Percentiles rank a stretch among this genome's conserved stretches.
Evolutionary conservation across 2,329 filamentous ascomycete species (phyloP).

Genomic region (Stagonosporopsis chrysanthemi): DNA sequence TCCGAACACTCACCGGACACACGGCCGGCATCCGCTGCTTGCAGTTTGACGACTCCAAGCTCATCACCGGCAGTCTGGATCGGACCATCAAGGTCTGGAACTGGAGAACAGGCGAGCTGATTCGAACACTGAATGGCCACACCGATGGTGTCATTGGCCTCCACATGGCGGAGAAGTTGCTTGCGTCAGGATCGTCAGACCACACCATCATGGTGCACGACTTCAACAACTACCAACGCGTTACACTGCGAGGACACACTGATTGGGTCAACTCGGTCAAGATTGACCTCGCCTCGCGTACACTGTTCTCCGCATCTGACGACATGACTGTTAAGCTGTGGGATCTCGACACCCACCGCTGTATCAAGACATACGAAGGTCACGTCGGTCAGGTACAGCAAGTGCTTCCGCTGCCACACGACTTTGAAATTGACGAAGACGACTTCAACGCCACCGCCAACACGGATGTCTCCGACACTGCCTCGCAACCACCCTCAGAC

Average conservation of each 20-base stretch:
- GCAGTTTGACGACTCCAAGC: slow-evolving; percentile 89
- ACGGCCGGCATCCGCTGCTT: slow-evolving; percentile 83
- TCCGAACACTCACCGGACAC: slow-evolving; percentile 86
- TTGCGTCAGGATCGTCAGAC: slow-evolving; percentile 90
- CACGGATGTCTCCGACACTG: slow-evolving; percentile 55
- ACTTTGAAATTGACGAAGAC: slow-evolving; percentile 87
- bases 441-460: slow-evolving; percentile 64
- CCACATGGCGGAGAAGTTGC: slow-evolving; percentile 82
- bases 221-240: slow-evolving; percentile 82
- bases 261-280: slow-evolving; percentile 98
- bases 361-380: slow-evolving; percentile 79
- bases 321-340: slow-evolving; percentile 91
- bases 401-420: slow-evolving; percentile 80
- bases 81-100: slow-evolving; percentile 94
- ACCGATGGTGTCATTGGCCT: slow-evolving; percentile 83
- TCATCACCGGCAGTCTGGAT: slow-evolving; percentile 91
- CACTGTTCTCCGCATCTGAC: slow-evolving; percentile 90
- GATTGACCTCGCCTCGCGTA: slow-evolving; percentile 81
- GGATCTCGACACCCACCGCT: slow-evolving; percentile 85
- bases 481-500: slow-evolving; percentile 40
- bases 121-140: slow-evolving; percentile 82
- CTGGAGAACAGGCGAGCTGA: slow-evolving; percentile 87
- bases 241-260: slow-evolving; percentile 79
- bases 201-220: slow-evolving; percentile 92
- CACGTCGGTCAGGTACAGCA: slow-evolving; percentile 97